These are phyloP conservation scores for Acer saccharum DNA, from an alignment of 345 rosid genomes.

Conservation along the genomic window DNA sequence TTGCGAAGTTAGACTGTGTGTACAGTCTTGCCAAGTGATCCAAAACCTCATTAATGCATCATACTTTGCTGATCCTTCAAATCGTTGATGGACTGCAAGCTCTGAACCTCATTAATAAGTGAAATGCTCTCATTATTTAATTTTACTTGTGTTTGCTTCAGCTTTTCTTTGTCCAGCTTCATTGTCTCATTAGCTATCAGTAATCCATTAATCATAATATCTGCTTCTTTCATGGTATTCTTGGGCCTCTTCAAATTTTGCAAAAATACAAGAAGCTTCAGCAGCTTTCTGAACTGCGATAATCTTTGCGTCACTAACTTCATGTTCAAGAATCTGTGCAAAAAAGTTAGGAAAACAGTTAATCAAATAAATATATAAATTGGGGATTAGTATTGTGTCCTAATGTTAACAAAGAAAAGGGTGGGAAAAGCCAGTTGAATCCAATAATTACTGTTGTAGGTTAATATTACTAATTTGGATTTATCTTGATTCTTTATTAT, in stretches of 20 bases:
- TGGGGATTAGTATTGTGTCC: neutral
- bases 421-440: neutral
- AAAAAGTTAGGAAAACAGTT: constrained; percentile 12
- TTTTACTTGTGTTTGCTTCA: constrained; percentile 43
- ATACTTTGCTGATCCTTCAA: constrained; percentile 57
- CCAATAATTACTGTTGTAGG: neutral
- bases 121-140: constrained; percentile 57
- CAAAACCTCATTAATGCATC: too few relatives aligned
- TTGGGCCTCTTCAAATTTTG: constrained; percentile 93
- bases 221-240: constrained; percentile 82
- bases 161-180: constrained; percentile 66
- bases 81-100: constrained; percentile 52
- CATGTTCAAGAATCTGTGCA: constrained; percentile 71
- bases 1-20: too few relatives aligned
- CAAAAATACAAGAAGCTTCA: constrained; percentile 63
- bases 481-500: constrained; percentile 1
- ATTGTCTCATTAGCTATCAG: constrained; percentile 70
- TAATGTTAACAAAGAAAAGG: neutral
- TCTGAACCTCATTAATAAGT: constrained; percentile 53
- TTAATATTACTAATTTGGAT: neutral
- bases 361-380: neutral
- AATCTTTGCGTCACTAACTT: constrained; percentile 68
- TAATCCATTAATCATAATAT: constrained; percentile 75
- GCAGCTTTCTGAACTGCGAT: constrained; percentile 63
- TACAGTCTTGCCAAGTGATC: constrained; percentile 23